These are phyloP conservation scores for Populus tomentosa DNA, from an alignment of 441 rosid genomes.

Conservation along the genomic window DNA sequence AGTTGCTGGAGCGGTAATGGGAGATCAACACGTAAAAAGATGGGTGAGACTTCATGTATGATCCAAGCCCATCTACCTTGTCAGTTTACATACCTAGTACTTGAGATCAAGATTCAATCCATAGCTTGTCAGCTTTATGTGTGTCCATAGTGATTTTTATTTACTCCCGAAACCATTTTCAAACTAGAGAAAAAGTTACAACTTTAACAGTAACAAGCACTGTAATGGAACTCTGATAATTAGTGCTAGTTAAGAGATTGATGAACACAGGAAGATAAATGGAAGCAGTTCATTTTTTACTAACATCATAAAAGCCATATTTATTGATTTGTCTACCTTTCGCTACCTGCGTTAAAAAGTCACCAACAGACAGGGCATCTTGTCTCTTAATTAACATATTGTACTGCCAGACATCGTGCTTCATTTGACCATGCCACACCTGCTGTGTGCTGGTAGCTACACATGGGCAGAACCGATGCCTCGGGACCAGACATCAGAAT, in stretches of 20 bases:
- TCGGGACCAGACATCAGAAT: not conserved
- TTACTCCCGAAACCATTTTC: not conserved
- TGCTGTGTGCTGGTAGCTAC: too few species aligned
- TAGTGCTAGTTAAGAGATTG: not conserved
- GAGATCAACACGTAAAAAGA: not conserved
- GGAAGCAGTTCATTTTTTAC: not conserved
- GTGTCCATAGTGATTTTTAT: too few species aligned
- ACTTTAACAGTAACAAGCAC: not conserved
- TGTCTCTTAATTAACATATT: too few species aligned
- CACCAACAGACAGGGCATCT: not conserved
- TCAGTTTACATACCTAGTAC: too few species aligned
- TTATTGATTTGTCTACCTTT: not conserved
- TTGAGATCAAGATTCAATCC: too few species aligned
- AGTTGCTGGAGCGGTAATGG: too few species aligned
- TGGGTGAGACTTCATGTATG: not conserved
- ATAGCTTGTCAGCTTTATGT: too few species aligned
- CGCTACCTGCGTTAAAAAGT: not conserved
- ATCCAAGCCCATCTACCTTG: too few species aligned
- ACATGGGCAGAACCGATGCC: not conserved
- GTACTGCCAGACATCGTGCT: too few species aligned
- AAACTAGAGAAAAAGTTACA: not conserved
- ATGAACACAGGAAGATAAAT: not conserved
- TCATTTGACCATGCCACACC: too few species aligned
- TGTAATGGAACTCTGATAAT: not conserved
- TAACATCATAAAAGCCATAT: not conserved